Evolutionary conservation across 2,329 filamentous ascomycete genomes (phyloP), one percentile per base, ranked within the genome.

Genomic region (Dothiorella sarmentorum): DNA sequence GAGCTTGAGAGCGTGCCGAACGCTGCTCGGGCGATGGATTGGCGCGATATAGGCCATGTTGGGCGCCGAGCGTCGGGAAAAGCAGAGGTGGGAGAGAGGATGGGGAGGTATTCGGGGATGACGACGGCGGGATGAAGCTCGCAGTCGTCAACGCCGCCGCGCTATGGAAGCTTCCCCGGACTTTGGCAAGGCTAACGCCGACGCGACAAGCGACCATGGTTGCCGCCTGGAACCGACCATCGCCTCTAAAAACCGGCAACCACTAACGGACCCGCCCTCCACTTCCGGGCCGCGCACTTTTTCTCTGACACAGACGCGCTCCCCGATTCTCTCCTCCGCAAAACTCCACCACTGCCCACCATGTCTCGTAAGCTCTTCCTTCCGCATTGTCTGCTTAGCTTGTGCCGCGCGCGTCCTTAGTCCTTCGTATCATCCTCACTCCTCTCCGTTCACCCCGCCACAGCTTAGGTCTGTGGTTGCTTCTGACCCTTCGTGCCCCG

Each of bases 41-140:
- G 94, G 92, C 62, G 91, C 91, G 68, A 99, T 80, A 73, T 97
- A 99, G 55, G 94, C 89, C 94, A 99, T 99, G 61, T 37, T 69
- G 57, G 35, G 40, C 17, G 38, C 26, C 47, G 35, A 17, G 22
- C 24, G 49, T 42, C 38, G 49, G 20, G 33, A 10, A 35, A 15
- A n/a, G 47, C 47, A 38, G 26, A 29, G 45, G 33, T 27, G 11
- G 10, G 38, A 37, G 15, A 27, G 11, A 43, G 26, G 27, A 18
- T 20, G 26, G n/a, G n/a, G 37, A 35, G 13, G 27, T 45, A 10
- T 5, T 40, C 37, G 35, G 47, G 4, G 47, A 37, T 26, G 7
- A 22, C 26, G 38, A 22, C 47, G 40, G 38, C 20, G 27, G 27
- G 38, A 38, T 24, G 49, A 24, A 53, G 49, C 49, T 53, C 49